Conservation (phyloP, 2,329 filamentous ascomycete species). For the Calonectria pauciramosa region DNA sequence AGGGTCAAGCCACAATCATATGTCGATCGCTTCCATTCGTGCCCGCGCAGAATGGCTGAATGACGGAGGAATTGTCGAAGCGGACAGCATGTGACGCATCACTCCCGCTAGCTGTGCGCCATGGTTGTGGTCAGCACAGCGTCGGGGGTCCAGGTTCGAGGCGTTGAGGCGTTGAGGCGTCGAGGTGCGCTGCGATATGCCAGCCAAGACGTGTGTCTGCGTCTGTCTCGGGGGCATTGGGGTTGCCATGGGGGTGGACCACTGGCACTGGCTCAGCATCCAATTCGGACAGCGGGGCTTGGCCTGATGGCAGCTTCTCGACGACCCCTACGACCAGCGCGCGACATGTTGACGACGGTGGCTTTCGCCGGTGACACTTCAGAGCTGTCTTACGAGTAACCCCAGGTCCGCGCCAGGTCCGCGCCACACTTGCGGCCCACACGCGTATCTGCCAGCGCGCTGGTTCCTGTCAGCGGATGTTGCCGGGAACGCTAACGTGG, state of each 20-base stretch:
- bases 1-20: conserved; percentile 16
- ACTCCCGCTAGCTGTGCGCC: background rate
- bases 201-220: background rate
- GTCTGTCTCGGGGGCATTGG: background rate
- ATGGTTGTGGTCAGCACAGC: background rate
- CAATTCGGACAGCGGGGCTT: background rate
- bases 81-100: conserved; percentile 9
- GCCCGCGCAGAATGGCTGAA: background rate
- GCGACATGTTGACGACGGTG: background rate
- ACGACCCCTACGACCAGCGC: background rate
- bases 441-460: background rate
- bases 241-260: conserved; percentile 1
- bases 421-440: conserved; percentile 12
- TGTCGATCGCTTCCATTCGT: conserved; percentile 14
- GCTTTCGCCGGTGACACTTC: background rate
- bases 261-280: background rate
- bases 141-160: background rate
- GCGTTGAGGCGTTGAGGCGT: background rate
- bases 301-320: background rate
- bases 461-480: background rate
- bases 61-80: background rate
- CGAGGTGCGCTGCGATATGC: background rate
- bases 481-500: conserved; percentile 9
- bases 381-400: background rate
- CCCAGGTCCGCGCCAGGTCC: background rate